Evolutionary conservation across 1,284 basidiomycete species (phyloP), one percentile per base, ranked within the genome.

Genomic region (Veloboletus limbatus): DNA sequence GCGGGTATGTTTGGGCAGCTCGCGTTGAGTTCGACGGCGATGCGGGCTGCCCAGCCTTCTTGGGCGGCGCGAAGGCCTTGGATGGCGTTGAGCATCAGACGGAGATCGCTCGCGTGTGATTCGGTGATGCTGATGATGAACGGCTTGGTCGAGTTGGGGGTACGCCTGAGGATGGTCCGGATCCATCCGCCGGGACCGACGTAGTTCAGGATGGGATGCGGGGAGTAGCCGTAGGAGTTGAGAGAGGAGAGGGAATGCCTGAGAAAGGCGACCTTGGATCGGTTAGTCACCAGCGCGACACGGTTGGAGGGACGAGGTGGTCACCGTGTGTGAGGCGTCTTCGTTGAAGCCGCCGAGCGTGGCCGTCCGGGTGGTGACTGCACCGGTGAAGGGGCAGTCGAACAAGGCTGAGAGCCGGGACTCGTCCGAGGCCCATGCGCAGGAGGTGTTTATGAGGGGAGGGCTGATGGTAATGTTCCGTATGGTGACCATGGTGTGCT

Each of bases 191-290:
- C 25, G 6, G 58, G 54, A 9, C 60, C 58, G 31, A 89, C 59
- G 65, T 91, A 92, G 21, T 63, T 58, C 10, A 70, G 59, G 24
- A 92, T 71, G 4, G 85, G 79, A 57, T 83, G 72, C 0, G 88
- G 89, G 8, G 85, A 89, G 66, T 90, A 92, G 20, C 87, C 88
- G 60, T 86, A 91, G 2, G 83, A 85, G 60, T 92, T 91, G 48
- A 89, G 58, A 9, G 86, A 81, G 14, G 84, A 75, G 18, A 72
- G 57, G 3, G 70, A 61, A 14, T 69, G 67, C 17, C 64, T 67
- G 22, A 75, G 54, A 54, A 87, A 85, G 13, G 75, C 77, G 30
- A 85, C 82, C 83, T 88, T 32, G 46, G 24, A n/a, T 30, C 24
- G 6, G 24, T 50, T n/a, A 49, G 46, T 51, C 9, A 8, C 20